Base-by-base conservation (phyloP, 768 basidiomycete genomes). In the Lenzites betulinus region DNA sequence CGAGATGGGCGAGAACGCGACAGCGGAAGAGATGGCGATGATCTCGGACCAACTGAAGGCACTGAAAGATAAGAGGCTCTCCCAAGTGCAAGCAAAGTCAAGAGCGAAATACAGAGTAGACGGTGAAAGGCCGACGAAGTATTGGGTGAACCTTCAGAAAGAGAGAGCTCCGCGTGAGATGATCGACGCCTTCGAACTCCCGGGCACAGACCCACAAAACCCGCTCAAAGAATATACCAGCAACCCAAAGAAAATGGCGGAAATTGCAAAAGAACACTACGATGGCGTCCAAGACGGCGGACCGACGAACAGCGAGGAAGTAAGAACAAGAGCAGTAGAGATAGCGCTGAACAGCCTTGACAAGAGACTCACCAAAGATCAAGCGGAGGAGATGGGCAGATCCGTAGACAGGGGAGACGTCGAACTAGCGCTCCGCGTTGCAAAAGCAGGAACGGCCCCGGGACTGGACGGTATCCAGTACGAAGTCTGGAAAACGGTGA, bases 61-160 rank as follows among this genome's bases (percentile, higher is more conserved):
- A 8, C 20, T 25, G 1, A 30, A 35, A 18, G 28, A 15, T 15
- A 28, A 18, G 7, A 2, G 57, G 1, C 2, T 12, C 0, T 22
- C 43, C 9, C 57, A 58, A 23, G 49, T 35, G 20, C 48, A 58
- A 13, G 2, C 16, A 13, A 22, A n/a, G 0, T 16, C 26, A 1
- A 20, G 49, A 5, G 57, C 57, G 2, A 22, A 25, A 7, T 26
- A 50, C 18, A 13, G 28, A 9, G 1, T 42, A 0, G 41, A 58
- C 1, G 57, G 57, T 1, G 57, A 58, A 28, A 15, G n/a, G 3
- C 57, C 57, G 3, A 58, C 57, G 1, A 58, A 51, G n/a, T 58
- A 58, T 28, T 58, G 57, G 57, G 22, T 28, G 0, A 36, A 20
- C 1, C 20, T 44, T 1, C 26, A 58, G 22, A 42, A 13, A 9